Conservation (phyloP, 2,329 filamentous ascomycete species). For the Rhinocladiella similis region DNA sequence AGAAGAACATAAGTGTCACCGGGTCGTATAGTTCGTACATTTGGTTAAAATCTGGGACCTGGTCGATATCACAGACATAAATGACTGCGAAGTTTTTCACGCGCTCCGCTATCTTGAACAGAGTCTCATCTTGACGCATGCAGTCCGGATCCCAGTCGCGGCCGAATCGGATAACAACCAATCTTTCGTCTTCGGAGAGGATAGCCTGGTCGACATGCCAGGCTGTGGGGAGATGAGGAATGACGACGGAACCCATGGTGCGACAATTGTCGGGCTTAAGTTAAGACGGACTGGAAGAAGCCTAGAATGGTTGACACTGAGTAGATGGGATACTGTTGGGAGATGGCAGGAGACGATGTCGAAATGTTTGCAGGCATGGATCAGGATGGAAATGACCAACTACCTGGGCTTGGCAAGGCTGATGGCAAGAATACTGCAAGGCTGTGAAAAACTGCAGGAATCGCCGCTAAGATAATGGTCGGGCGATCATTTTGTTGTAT, state of each 20-base stretch:
- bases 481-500: neutral
- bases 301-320: neutral
- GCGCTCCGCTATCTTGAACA: constrained; percentile 88
- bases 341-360: neutral
- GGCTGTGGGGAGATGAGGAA: constrained; percentile 85
- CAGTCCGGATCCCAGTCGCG: constrained; percentile 70
- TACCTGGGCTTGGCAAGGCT: neutral
- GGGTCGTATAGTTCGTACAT: constrained; percentile 95
- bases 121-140: constrained; percentile 85
- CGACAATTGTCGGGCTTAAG: neutral
- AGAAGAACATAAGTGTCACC: constrained; percentile 96
- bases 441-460: neutral
- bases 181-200: constrained; percentile 82
- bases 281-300: neutral
- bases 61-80: constrained; percentile 90
- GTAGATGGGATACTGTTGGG: neutral
- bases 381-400: neutral
- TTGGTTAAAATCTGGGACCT: constrained; percentile 88
- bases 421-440: constrained; percentile 1
- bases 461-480: constrained; percentile 11
- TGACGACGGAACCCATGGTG: constrained; percentile 35
- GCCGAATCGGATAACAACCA: constrained; percentile 92
- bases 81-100: constrained; percentile 93
- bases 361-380: neutral
- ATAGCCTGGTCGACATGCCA: constrained; percentile 99